Conservation (phyloP, 371 early-diverging fungal genomes). For the Synchytrium microbalum region DNA sequence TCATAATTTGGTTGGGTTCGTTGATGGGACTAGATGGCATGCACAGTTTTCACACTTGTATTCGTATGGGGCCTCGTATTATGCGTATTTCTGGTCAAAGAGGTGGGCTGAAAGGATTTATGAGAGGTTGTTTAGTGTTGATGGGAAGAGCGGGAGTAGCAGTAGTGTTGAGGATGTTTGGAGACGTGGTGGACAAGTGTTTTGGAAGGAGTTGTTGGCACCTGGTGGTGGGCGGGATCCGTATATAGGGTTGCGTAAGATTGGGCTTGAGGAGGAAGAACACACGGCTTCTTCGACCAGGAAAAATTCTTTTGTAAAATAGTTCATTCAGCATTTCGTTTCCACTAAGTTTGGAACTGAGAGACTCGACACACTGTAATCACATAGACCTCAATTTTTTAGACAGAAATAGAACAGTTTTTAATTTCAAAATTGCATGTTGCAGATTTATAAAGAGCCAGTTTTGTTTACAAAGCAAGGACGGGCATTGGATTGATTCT, state of each 20-base stretch:
- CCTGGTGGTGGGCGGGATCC: slow-evolving; percentile 95
- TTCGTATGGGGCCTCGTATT: slow-evolving; percentile 89
- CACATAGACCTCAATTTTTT: too few relatives aligned
- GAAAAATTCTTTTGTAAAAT: too few relatives aligned
- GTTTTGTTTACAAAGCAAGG: too few relatives aligned
- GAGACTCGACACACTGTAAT: too few relatives aligned
- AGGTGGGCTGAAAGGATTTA: slow-evolving; percentile 72
- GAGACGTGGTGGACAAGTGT: slow-evolving; percentile 44
- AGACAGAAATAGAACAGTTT: too few relatives aligned
- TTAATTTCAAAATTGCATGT: too few relatives aligned
- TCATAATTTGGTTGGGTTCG: slow-evolving; percentile 54
- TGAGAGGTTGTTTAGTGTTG: slow-evolving; percentile 51
- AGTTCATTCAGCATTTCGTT: too few relatives aligned
- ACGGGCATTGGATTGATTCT: too few relatives aligned
- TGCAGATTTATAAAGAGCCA: too few relatives aligned
- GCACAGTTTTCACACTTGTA: slow-evolving; percentile 86
- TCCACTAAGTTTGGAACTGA: too few relatives aligned
- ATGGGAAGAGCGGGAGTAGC: slow-evolving; percentile 42
- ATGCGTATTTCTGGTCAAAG: slow-evolving; percentile 85
- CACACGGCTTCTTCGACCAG: too few relatives aligned
- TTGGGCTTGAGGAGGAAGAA: slow-evolving; percentile 12
- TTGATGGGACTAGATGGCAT: slow-evolving; percentile 73
- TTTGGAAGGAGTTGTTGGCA: slow-evolving; percentile 65
- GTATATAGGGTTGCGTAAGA: slow-evolving; percentile 49
- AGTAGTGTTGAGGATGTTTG: slow-evolving; percentile 11